Evolutionary conservation across 192 early-diverging fungal genomes (phyloP).

Genomic region (Phlyctochytrium bullatum): DNA sequence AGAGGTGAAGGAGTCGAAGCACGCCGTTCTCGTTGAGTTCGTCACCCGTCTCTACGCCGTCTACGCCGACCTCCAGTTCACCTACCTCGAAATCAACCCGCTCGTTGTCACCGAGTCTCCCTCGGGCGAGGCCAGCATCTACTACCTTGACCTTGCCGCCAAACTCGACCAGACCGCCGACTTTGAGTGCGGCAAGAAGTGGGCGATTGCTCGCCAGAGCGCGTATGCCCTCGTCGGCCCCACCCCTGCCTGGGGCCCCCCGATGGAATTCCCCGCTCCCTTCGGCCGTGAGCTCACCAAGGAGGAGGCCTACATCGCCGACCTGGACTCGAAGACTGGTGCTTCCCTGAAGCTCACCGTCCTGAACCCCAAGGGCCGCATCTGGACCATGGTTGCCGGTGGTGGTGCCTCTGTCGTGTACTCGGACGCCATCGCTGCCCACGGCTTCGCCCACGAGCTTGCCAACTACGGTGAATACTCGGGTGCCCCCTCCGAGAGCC

Average conservation of each 20-base stretch:
- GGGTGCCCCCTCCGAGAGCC: conserved; percentile 97
- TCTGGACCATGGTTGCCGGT: conserved; percentile 99
- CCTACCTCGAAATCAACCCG: conserved; percentile 99
- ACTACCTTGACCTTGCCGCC: conserved; percentile 94
- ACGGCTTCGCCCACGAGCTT: conserved; percentile 88
- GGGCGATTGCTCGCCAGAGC: conserved; percentile 80
- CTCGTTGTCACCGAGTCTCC: conserved; percentile 83
- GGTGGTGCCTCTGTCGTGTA: conserved; percentile 98
- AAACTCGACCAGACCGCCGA: conserved; percentile 99
- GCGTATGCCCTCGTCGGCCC: conserved; percentile 35
- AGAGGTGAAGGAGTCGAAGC: conserved; percentile 44
- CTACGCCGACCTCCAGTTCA: conserved; percentile 96
- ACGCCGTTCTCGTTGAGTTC: conserved; percentile 83
- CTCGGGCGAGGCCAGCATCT: conserved; percentile 63
- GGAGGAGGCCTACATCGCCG: conserved; percentile 98
- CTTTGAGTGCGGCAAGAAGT: conserved; percentile 94
- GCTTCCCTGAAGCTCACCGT: conserved; percentile 98
- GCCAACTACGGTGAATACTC: conserved; percentile 99
- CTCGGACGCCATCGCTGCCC: conserved; percentile 97
- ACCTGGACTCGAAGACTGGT: conserved; percentile 97
- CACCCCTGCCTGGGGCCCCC: conserved; percentile 69
- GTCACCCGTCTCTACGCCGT: conserved; percentile 90
- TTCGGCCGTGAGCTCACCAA: conserved; percentile 95
- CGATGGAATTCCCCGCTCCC: conserved; percentile 96
- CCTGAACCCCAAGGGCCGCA: conserved; percentile 89